phyloP scores from a whole-genome alignment of 1,139 yeast species.

The Diutina ranongensis region DNA sequence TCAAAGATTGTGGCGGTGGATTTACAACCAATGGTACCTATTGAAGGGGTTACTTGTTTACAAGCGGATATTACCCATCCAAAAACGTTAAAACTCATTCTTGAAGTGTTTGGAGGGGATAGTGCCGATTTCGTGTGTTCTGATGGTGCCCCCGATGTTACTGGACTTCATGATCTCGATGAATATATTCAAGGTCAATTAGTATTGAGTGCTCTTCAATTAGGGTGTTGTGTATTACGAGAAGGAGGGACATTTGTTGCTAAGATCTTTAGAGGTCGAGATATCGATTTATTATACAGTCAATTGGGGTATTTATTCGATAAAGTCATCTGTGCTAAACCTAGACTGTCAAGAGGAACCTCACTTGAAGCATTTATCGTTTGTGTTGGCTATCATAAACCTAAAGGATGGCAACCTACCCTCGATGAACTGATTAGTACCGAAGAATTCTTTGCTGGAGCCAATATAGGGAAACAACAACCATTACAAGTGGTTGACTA shows the following conservation, averaged over 20 bases:
- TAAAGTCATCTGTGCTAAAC: constrained; percentile 87
- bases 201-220: constrained; percentile 77
- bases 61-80: constrained; percentile 99
- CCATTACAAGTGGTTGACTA: constrained; percentile 30
- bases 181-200: constrained; percentile 95
- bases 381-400: constrained; percentile 76
- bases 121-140: constrained; percentile 93
- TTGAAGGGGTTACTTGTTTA: constrained; percentile 72
- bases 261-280: constrained; percentile 90
- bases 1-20: constrained; percentile 89
- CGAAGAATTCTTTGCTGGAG: constrained; percentile 68
- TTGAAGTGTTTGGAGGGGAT: constrained; percentile 78
- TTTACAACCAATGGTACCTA: constrained; percentile 94
- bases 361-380: constrained; percentile 91
- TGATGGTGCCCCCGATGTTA: constrained; percentile 98
- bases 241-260: constrained; percentile 94
- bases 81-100: constrained; percentile 60
- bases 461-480: constrained; percentile 44
- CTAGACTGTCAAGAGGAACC: constrained; percentile 87
- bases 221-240: constrained; percentile 77
- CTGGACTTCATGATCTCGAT: constrained; percentile 92
- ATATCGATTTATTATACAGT: constrained; percentile 80
- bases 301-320: constrained; percentile 81
- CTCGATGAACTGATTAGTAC: constrained; percentile 50
- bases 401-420: constrained; percentile 70